These are phyloP conservation scores for Ganoderma meredithae DNA, from an alignment of 1,284 basidiomycete species.

Conservation along the genomic window DNA sequence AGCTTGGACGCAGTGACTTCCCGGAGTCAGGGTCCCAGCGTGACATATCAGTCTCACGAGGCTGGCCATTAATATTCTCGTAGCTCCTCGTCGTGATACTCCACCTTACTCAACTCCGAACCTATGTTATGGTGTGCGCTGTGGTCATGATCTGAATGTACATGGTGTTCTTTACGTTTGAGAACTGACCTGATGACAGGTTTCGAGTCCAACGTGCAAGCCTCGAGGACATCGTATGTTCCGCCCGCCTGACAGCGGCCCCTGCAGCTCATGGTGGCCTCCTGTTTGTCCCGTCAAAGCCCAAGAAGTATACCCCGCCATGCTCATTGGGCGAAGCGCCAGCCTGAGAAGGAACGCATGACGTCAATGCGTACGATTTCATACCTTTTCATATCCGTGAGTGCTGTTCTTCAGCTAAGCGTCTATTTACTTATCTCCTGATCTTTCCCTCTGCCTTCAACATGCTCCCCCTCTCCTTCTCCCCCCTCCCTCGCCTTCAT, in stretches of 20 bases:
- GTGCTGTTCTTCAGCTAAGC: not conserved
- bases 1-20: not conserved
- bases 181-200: not conserved
- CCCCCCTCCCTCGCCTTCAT: not conserved
- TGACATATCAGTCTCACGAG: not conserved
- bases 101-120: not conserved
- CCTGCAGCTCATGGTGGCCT: not conserved
- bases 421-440: not conserved
- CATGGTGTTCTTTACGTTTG: not conserved
- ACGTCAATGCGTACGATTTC: not conserved
- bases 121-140: not conserved
- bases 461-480: not conserved
- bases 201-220: not conserved
- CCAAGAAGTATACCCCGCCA: not conserved
- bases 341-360: not conserved
- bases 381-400: not conserved
- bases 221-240: conserved; percentile 5
- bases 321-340: not conserved
- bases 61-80: not conserved
- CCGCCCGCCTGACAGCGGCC: not conserved
- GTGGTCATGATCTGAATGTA: not conserved
- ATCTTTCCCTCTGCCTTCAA: not conserved
- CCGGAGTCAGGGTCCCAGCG: not conserved
- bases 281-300: not conserved
- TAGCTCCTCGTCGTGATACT: not conserved